phyloP scores from a whole-genome alignment of 495 filamentous ascomycete genomes.

The Lasiosphaeris hirsuta region DNA sequence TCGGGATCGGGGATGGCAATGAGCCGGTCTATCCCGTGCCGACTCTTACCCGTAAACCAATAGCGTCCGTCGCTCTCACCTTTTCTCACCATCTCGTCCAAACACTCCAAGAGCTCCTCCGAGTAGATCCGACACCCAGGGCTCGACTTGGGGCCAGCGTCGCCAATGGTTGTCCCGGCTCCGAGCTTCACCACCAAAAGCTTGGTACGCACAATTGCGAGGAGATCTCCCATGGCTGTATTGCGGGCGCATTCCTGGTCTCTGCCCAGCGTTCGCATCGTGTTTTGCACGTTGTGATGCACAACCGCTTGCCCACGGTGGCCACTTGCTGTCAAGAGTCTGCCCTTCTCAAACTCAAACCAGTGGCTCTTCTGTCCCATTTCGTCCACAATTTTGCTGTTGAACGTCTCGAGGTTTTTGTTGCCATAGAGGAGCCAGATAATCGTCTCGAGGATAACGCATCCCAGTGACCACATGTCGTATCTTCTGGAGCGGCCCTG shows the following conservation, averaged over 20 bases:
- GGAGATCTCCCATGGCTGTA: constrained; percentile 22
- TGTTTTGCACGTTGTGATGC: constrained; percentile 5
- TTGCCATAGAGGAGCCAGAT: constrained; percentile 36
- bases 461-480: constrained; percentile 42
- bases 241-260: constrained; percentile 11
- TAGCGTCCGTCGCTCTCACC: constrained; percentile 12
- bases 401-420: constrained; percentile 20
- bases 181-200: constrained; percentile 25
- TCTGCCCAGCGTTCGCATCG: background rate
- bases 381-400: constrained; percentile 9
- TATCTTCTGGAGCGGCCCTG: constrained; percentile 20
- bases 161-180: constrained; percentile 1
- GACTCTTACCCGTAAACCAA: constrained; percentile 7
- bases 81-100: constrained; percentile 16
- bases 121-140: constrained; percentile 12
- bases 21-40: background rate
- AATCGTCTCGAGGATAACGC: constrained; percentile 33
- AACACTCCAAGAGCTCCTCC: background rate
- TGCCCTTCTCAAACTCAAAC: background rate
- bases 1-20: background rate
- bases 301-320: constrained; percentile 7
- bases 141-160: background rate
- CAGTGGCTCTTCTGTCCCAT: background rate
- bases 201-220: constrained; percentile 20
- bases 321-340: too few relatives aligned